These are phyloP conservation scores for Earliella scabrosa DNA, from an alignment of 1,284 basidiomycete species.

Conservation along the genomic window DNA sequence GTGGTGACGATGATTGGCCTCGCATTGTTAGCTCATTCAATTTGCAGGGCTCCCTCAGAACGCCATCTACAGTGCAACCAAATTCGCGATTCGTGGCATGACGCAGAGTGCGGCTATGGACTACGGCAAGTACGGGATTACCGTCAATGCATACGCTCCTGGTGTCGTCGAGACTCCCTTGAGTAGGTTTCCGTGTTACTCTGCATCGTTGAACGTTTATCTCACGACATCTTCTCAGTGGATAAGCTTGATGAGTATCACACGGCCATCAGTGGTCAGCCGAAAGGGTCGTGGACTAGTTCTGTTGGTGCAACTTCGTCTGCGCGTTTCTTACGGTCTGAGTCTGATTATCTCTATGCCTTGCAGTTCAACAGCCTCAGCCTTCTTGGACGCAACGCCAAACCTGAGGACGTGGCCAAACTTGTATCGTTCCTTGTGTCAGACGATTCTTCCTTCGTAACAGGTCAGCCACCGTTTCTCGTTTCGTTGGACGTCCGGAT, in stretches of 20 bases:
- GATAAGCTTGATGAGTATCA: constrained; percentile 18
- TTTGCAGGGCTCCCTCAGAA: constrained; percentile 13
- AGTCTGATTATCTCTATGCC: neutral
- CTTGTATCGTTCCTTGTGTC: constrained; percentile 43
- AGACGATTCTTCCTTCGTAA: constrained; percentile 38
- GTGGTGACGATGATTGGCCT: neutral
- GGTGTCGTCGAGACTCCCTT: constrained; percentile 24
- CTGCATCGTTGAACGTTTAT: no score
- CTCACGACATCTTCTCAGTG: no score
- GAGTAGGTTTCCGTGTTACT: constrained; percentile 11
- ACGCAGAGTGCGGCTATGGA: constrained; percentile 35
- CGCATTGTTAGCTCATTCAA: neutral
- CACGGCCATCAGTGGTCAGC: constrained; percentile 33
- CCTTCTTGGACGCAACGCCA: constrained; percentile 28
- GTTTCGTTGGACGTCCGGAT: neutral
- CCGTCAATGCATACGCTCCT: constrained; percentile 27
- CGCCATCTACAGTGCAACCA: constrained; percentile 28
- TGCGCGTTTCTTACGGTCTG: no score
- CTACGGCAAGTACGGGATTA: constrained; percentile 24
- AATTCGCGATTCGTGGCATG: constrained; percentile 38
- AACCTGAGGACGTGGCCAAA: constrained; percentile 38
- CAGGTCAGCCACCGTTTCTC: constrained; percentile 29
- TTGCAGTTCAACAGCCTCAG: constrained; percentile 11
- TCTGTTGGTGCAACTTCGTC: constrained; percentile 36
- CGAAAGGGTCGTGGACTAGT: constrained; percentile 49